These are phyloP conservation scores for Cutaneotrichosporon spelunceum DNA, from an alignment of 1,284 basidiomycete species.

Conservation along the genomic window DNA sequence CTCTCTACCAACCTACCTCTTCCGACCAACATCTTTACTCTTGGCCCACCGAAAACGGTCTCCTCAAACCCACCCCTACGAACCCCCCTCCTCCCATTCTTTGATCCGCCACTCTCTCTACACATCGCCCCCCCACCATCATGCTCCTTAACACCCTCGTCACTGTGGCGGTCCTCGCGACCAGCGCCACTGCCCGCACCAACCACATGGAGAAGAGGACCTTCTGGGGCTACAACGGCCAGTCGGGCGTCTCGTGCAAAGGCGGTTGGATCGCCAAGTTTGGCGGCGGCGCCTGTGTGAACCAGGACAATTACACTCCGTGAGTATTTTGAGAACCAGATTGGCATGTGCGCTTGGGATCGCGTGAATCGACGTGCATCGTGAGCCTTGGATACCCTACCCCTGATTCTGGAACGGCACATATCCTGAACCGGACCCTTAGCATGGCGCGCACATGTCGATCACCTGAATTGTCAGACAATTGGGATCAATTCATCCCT, in stretches of 20 bases:
- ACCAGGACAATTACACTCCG: not conserved
- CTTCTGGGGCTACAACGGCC: not conserved
- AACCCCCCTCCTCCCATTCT: not conserved
- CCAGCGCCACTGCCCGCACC: not conserved
- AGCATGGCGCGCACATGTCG: no score
- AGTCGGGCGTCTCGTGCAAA: not conserved
- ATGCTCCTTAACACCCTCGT: constrained; percentile 20
- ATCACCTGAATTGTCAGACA: no score
- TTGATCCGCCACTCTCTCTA: constrained; percentile 10
- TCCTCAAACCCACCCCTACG: not conserved
- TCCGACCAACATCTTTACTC: not conserved
- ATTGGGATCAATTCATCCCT: no score
- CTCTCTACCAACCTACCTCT: not conserved
- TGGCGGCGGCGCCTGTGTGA: not conserved
- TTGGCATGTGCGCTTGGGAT: not conserved
- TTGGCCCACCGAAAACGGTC: not conserved
- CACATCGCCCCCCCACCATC: constrained; percentile 4
- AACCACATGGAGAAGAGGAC: constrained; percentile 6
- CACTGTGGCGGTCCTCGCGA: constrained; percentile 11
- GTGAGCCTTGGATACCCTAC: no score
- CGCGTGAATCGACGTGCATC: not conserved
- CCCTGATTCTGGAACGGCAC: not conserved
- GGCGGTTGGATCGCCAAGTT: not conserved
- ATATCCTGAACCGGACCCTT: no score
- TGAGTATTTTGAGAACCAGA: not conserved